Conservation (phyloP, 2,329 filamentous ascomycete genomes). For the Pleomassaria siparia region DNA sequence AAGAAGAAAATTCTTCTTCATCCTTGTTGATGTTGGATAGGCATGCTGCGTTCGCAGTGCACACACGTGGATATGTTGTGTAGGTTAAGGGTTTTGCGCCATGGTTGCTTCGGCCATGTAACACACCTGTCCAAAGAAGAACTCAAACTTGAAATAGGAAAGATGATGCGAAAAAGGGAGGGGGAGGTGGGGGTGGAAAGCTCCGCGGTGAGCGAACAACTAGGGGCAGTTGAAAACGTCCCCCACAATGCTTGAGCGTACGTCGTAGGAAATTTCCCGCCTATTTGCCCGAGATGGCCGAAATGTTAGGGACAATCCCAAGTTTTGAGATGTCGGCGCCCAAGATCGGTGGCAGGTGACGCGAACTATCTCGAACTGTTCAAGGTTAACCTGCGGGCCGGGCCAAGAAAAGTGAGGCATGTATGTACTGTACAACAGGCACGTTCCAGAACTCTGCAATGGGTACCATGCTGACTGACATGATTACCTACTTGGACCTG, state of each 20-base stretch:
- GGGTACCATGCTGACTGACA: not conserved
- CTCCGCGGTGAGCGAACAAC: not conserved
- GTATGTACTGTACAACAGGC: slow-evolving; percentile 1
- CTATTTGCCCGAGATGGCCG: not conserved
- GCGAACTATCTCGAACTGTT: not conserved
- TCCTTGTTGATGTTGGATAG: not conserved
- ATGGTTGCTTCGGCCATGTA: not conserved
- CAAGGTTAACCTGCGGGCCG: slow-evolving; percentile 1
- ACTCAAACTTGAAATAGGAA: not conserved
- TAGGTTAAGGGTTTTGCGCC: not conserved
- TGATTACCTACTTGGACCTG: not conserved
- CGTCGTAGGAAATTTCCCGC: not conserved
- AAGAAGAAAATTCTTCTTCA: not conserved
- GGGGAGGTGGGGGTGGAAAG: too few species aligned
- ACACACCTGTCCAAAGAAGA: not conserved
- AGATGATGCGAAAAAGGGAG: not conserved
- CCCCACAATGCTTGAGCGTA: not conserved
- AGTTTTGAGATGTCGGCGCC: not conserved
- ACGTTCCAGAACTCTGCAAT: not conserved
- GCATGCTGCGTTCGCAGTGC: not conserved
- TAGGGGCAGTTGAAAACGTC: slow-evolving; percentile 3
- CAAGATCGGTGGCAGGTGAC: not conserved
- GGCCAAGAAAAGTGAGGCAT: not conserved
- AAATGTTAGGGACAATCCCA: not conserved
- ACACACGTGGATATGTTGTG: not conserved